These are phyloP conservation scores for Magnusiomyces paraingens DNA, from an alignment of 1,139 yeast genomes.

Conservation along the genomic window DNA sequence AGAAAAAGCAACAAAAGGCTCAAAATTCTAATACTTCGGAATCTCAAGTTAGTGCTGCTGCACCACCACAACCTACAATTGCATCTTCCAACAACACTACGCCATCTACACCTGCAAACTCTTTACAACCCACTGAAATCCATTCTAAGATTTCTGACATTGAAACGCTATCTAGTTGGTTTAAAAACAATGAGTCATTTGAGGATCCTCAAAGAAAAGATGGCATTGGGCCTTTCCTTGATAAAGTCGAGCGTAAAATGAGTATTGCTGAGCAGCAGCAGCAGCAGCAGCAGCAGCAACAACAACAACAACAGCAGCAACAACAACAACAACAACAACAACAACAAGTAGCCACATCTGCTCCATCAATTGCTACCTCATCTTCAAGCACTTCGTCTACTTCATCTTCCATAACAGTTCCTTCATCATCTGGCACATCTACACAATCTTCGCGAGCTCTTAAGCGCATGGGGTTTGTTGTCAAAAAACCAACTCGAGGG, in stretches of 20 bases:
- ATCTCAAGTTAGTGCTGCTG: not conserved
- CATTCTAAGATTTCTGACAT: not conserved
- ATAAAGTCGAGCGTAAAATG: too few relatives aligned
- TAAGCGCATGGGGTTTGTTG: conserved; percentile 30
- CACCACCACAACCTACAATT: not conserved
- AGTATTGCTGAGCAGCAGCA: conserved; percentile 1
- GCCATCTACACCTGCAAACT: not conserved
- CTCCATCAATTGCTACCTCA: conserved; percentile 38
- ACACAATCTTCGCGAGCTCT: conserved; percentile 46
- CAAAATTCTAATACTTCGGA: not conserved
- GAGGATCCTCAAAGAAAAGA: too few relatives aligned
- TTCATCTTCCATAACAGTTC: not conserved
- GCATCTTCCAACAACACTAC: too few relatives aligned
- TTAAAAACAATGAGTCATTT: too few relatives aligned
- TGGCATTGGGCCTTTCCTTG: not conserved
- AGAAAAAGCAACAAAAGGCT: not conserved
- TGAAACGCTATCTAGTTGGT: too few relatives aligned
- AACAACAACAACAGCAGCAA: conserved; percentile 3
- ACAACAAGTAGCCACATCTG: conserved; percentile 20
- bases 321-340: conserved; percentile 2
- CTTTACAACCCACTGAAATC: conserved; percentile 5
- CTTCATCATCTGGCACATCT: not conserved
- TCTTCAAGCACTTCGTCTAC: not conserved
- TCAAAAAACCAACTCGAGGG: conserved; percentile 15
- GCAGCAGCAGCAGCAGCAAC: conserved; percentile 1